Conservation (phyloP, 179 eudicot genomes). For the Heliamphora pulchella region DNA sequence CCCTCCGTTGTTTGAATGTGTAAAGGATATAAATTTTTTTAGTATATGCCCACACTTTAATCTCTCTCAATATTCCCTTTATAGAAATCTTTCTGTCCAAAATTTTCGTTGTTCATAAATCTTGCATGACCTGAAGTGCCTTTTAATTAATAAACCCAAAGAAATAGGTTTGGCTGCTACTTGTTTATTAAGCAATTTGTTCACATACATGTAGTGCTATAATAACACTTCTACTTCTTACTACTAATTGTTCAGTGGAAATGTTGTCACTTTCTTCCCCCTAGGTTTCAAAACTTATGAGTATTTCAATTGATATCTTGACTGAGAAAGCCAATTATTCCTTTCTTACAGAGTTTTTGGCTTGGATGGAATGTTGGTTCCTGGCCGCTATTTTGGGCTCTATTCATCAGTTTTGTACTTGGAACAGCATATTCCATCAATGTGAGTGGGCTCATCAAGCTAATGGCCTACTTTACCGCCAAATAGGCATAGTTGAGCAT, state of each 20-base stretch:
- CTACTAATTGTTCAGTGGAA: too few relatives aligned
- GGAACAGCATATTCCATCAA: conserved; percentile 95
- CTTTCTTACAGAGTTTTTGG: conserved; percentile 67
- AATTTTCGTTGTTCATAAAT: neutral
- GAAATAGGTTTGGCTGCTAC: conserved; percentile 3
- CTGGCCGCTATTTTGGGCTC: conserved; percentile 94
- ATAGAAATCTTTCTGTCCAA: neutral
- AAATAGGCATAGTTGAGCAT: neutral
- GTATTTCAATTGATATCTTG: neutral
- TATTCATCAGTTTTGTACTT: conserved; percentile 75
- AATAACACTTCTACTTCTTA: neutral
- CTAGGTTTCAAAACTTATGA: neutral
- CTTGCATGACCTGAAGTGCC: conserved; percentile 1
- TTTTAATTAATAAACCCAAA: neutral
- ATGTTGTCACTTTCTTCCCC: neutral
- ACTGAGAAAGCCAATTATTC: neutral
- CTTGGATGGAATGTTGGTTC: conserved; percentile 75
- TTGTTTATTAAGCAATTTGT: neutral
- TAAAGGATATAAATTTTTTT: neutral
- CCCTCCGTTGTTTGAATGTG: neutral
- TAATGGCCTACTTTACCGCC: neutral
- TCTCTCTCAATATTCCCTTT: neutral
- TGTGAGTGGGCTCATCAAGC: conserved; percentile 42
- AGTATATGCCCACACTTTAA: neutral
- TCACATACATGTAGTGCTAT: neutral